Conservation (phyloP, 371 early-diverging fungal species). For the Sporodiniella umbellata region DNA sequence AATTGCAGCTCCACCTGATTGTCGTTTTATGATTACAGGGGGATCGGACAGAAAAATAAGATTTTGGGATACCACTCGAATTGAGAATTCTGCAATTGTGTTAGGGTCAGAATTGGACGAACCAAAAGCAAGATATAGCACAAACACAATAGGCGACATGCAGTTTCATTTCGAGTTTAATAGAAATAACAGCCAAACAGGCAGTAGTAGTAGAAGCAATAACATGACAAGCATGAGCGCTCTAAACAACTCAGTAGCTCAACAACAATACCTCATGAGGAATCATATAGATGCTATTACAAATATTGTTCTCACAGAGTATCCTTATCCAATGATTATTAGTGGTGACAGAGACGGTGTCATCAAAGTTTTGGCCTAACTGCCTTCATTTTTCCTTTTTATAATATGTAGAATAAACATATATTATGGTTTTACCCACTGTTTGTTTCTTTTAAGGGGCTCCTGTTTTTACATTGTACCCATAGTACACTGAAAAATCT, state of each 20-base stretch:
- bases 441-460: too few species aligned
- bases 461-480: too few species aligned
- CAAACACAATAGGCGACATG: constrained; percentile 52
- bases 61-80: constrained; percentile 69
- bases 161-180: constrained; percentile 53
- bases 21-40: constrained; percentile 71
- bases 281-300: constrained; percentile 77
- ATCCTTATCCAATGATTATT: constrained; percentile 78
- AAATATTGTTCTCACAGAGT: constrained; percentile 65
- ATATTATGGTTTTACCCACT: too few species aligned
- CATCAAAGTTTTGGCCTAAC: constrained; percentile 68
- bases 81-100: constrained; percentile 73
- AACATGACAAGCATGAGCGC: background rate
- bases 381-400: too few species aligned
- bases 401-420: too few species aligned
- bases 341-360: constrained; percentile 80
- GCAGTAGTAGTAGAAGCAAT: background rate
- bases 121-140: constrained; percentile 59
- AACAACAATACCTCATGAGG: constrained; percentile 55
- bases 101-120: constrained; percentile 65
- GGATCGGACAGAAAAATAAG: constrained; percentile 83
- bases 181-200: background rate
- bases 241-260: constrained; percentile 25
- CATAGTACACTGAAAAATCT: too few species aligned
- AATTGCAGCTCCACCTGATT: constrained; percentile 49